Evolutionary conservation across 306 rosid genomes (phyloP), one percentile per base, ranked within the genome.

Genomic region (Hylodesmum podocarpum): DNA sequence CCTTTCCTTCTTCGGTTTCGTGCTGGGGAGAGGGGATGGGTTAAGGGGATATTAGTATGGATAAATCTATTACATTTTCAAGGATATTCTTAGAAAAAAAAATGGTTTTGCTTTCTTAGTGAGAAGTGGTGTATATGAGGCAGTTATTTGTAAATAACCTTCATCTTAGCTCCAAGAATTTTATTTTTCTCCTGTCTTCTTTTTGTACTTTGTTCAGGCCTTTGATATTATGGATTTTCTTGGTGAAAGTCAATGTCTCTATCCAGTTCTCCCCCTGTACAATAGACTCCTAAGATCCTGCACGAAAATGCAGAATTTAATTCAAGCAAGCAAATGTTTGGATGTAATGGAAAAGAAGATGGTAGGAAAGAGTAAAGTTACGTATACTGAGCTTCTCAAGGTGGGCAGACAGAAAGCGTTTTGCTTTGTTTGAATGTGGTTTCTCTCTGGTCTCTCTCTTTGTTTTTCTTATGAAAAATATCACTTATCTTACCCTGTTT

Each of bases 311-410:
- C 75, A 57, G 72, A 88, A 72, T 84, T 36, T 69, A 50, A 39
- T 46, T 77, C 87, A 87, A 85, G 91, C 89, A 64, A 67, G 85
- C 51, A 88, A 79, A 79, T 94, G 98, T 85, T 86, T 94, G 83
- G 91, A 90, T 72, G 78, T 88, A 75, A 94, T 91, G 98, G 98
- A 88, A 72, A 80, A 65, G 40, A 79, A 55, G 73, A 83, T 86
- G 88, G 87, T 86, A 43, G 97, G 96, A 78, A 90, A 82, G 88
- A 86, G 87, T 86, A 93, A 94, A 85, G 78, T 73, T 34, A 94
- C 98, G 3, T 94, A 91, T 79, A 43, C 67, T 12, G 84, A 84
- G 82, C 90, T 94, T 78, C 93, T 94, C 66, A 78, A 94, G 96
- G 98, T 94, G 39, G 66, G 86, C 53, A 34, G 46, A 82, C 25